These are phyloP conservation scores for Suillus alpinus DNA, from an alignment of 768 basidiomycete genomes.

Conservation along the genomic window DNA sequence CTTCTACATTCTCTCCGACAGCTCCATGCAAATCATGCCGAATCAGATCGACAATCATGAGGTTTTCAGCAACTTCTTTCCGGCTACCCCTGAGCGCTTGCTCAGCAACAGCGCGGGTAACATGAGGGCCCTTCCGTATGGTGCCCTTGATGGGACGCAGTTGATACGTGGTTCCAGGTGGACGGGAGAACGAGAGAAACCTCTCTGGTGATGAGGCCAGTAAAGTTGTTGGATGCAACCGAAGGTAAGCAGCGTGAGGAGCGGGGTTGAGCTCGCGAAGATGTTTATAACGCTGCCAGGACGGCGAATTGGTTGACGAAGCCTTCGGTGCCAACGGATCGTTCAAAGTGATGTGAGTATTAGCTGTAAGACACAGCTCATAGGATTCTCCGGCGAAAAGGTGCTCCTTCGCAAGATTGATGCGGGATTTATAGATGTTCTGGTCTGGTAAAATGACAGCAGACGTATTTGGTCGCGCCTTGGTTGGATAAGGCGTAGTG, in stretches of 20 bases:
- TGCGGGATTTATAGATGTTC: slow-evolving; percentile 61
- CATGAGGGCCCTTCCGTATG: slow-evolving; percentile 62
- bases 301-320: slow-evolving; percentile 26
- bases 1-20: slow-evolving; percentile 77
- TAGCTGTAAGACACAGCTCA: slow-evolving; percentile 87
- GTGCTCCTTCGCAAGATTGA: slow-evolving; percentile 67
- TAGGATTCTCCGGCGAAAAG: slow-evolving; percentile 87
- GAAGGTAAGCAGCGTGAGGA: slow-evolving; percentile 81
- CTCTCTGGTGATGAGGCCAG: slow-evolving; percentile 90
- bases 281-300: slow-evolving; percentile 73
- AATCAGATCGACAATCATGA: slow-evolving; percentile 98
- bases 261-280: slow-evolving; percentile 82
- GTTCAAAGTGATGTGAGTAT: slow-evolving; percentile 55
- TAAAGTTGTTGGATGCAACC: slow-evolving; percentile 72
- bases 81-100: slow-evolving; percentile 57
- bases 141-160: slow-evolving; percentile 96
- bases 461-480: slow-evolving; percentile 21
- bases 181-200: slow-evolving; percentile 78
- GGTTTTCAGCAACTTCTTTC: slow-evolving; percentile 94
- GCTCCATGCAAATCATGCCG: slow-evolving; percentile 87
- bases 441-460: slow-evolving; percentile 55
- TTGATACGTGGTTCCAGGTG: slow-evolving; percentile 65
- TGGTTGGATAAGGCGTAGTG: slow-evolving; percentile 22
- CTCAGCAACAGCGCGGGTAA: slow-evolving; percentile 66
- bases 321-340: slow-evolving; percentile 20